A percentile compares a stretch with the other conserved stretches of the same genome.
Evolutionary conservation across 2,329 filamentous ascomycete genomes (phyloP).

Genomic region (Daldinia sp.): DNA sequence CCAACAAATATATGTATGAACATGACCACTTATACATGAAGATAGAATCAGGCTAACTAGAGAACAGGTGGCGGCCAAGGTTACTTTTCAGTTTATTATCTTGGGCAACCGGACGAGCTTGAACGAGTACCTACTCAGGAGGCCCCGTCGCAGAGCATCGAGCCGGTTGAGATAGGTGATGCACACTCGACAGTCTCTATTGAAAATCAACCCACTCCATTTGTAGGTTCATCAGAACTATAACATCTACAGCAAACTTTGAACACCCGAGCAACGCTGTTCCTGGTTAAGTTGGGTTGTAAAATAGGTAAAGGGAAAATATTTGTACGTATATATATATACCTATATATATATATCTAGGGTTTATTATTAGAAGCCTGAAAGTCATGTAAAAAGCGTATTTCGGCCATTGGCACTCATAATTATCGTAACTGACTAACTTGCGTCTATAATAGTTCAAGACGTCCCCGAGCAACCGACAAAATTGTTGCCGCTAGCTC

Average conservation of each 20-base stretch:
- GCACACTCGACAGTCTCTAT: constrained; percentile 2
- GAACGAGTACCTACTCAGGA: background rate
- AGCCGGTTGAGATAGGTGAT: constrained; percentile 1
- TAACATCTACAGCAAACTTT: background rate
- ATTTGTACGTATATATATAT: too few relatives aligned
- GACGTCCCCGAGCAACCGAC: constrained; percentile 65
- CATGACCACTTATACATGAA: background rate
- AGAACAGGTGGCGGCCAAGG: constrained; percentile 34
- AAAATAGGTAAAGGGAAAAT: too few relatives aligned
- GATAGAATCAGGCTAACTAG: background rate
- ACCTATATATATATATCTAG: too few relatives aligned
- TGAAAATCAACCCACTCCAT: background rate
- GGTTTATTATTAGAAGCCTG: too few relatives aligned
- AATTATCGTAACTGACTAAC: background rate
- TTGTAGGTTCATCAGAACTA: background rate
- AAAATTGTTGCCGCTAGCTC: constrained; percentile 75
- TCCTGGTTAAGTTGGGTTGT: too few relatives aligned
- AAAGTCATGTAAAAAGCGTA: background rate
- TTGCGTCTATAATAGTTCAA: background rate
- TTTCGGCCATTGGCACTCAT: background rate
- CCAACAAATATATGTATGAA: constrained; percentile 28
- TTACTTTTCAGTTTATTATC: constrained; percentile 31
- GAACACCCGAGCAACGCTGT: too few relatives aligned
- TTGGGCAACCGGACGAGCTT: background rate
- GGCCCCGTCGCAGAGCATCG: constrained; percentile 10